Conservation (phyloP, 140 eudicot genomes). For the Ambrosia hybrid region DNA sequence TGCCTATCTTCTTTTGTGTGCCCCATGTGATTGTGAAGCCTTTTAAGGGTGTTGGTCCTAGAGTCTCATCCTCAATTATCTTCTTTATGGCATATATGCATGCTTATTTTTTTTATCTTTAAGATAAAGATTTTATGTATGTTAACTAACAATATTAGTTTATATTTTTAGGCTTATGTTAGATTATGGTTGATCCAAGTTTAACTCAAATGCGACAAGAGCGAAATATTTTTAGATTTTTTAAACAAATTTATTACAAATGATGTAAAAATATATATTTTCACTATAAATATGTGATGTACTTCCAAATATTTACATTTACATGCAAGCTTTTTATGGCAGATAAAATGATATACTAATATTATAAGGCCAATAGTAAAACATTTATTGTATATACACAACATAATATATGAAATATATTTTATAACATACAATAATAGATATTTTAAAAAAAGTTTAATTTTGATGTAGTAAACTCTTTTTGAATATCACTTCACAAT, state of each 20-base stretch:
- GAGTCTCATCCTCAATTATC: conserved; percentile 17
- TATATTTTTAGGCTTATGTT: not conserved
- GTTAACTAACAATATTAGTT: not conserved
- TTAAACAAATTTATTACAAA: not conserved
- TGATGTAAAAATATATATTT: not conserved
- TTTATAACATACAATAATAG: too few species aligned
- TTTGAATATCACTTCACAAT: too few species aligned
- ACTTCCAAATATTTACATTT: too few species aligned
- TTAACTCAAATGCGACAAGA: not conserved
- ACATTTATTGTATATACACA: too few species aligned
- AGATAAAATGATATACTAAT: too few species aligned
- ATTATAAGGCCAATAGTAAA: too few species aligned
- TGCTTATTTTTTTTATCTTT: not conserved
- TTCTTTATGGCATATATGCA: not conserved
- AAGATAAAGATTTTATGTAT: not conserved
- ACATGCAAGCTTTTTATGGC: too few species aligned
- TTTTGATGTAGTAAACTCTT: too few species aligned
- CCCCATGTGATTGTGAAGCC: conserved; percentile 31
- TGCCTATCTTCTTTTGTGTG: conserved; percentile 31
- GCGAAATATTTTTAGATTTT: not conserved
- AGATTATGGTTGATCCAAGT: not conserved
- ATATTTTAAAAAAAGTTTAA: too few species aligned
- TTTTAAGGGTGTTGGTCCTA: conserved; percentile 22
- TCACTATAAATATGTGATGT: too few species aligned
- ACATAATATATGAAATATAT: too few species aligned